Base-by-base conservation (phyloP, 495 filamentous ascomycete species). In the Trichoderma erinaceum region DNA sequence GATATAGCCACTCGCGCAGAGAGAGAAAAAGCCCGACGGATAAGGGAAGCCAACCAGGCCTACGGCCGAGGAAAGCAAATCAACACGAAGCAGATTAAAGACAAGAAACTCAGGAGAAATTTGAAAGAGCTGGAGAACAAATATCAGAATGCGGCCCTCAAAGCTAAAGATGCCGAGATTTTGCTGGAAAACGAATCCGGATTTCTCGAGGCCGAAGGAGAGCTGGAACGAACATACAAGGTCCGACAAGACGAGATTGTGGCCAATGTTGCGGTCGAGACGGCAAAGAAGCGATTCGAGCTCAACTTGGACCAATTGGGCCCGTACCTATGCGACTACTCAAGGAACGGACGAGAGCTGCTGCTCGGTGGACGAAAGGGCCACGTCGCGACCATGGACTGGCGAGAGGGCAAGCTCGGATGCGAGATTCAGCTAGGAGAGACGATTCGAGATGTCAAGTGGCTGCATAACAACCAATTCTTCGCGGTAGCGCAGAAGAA, bases 401-500 rank as follows among this genome's bases (percentile, higher is more conserved):
- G 95, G 95, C 84, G 95, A 69, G 87, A 90, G 68, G 96, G 93
- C 15, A 96, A 91, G 73, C 77, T 98, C 48, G 91, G 90, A 4
- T 97, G 91, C 73, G 95, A 99, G 77, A 73, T 98, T 67, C 92
- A 99, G 71, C 82, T 98, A 66, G 85, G 85, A 38, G 95, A 98
- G 80, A 97, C 92, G 0, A 86, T 98, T 6, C 80, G 93, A 44
- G 93, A 97, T 82, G 91, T 88, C 21, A 88, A 86, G 72, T 99
- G 93, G 91, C 82, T 99, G 67, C 94, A 99, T 77, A 97, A 97
- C 72, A 92, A 96, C 75, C 93, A 97, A 71, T 92, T 85, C 78
- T 97, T 98, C 78, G 95, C 96, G 4, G 92, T 97, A n/a, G 92
- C 95, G 35, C 95, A 99, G 78, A 98, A 98, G 85, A 96, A 96